Conservation (phyloP, 2,329 filamentous ascomycete species). For the Aspergillus puulaauensis region DNA sequence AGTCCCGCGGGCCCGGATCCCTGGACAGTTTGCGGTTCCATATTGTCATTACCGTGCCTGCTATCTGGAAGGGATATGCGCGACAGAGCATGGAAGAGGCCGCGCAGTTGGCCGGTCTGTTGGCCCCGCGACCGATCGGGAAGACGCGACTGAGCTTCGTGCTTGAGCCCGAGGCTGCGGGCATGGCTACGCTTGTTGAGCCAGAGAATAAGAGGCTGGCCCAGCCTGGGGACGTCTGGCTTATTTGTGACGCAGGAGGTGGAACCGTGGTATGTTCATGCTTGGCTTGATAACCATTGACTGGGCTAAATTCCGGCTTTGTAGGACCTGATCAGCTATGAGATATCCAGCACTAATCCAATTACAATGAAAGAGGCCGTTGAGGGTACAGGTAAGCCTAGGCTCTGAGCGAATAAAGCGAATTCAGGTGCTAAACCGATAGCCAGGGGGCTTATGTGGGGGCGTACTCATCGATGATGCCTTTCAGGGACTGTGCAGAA, state of each 20-base stretch:
- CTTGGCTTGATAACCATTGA: too few relatives aligned
- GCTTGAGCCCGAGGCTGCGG: slow-evolving; percentile 5
- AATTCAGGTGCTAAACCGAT: background rate
- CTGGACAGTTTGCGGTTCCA: slow-evolving; percentile 6
- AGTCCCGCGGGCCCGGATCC: background rate
- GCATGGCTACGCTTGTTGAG: slow-evolving; percentile 2
- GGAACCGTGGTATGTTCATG: slow-evolving; percentile 4
- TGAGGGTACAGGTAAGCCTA: slow-evolving; percentile 4
- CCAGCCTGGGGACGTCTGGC: background rate
- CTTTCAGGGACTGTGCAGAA: background rate
- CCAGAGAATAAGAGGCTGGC: background rate
- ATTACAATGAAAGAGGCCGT: slow-evolving; percentile 9
- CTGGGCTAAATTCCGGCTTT: too few relatives aligned
- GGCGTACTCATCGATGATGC: slow-evolving; percentile 7
- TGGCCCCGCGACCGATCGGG: background rate
- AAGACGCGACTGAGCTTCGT: background rate
- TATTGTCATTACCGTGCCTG: slow-evolving; percentile 8
- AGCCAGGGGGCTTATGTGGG: slow-evolving; percentile 1
- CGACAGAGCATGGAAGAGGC: slow-evolving; percentile 8
- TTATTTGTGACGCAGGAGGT: slow-evolving; percentile 7
- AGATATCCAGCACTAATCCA: background rate
- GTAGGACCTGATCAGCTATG: slow-evolving; percentile 7
- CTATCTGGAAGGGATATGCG: slow-evolving; percentile 11
- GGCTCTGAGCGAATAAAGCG: too few relatives aligned
- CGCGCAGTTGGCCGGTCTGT: background rate